phyloP scores from a whole-genome alignment of 345 rosid genomes.

The Sisymbrium irio region DNA sequence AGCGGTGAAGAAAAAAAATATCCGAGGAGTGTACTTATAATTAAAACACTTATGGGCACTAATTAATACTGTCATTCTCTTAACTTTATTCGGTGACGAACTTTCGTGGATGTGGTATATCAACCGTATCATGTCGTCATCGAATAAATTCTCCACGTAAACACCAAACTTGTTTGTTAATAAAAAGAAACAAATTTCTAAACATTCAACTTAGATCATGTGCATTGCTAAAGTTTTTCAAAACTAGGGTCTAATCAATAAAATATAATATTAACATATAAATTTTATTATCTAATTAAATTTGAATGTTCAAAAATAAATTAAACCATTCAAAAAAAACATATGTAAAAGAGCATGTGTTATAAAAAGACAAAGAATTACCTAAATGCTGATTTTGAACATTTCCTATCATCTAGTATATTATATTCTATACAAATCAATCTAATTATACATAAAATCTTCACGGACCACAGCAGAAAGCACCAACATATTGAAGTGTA shows the following conservation, averaged over 20 bases:
- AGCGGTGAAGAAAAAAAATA: conserved; percentile 2
- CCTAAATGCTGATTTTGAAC: neutral
- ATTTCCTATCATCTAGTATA: no score
- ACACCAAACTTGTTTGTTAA: neutral
- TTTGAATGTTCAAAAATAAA: no score
- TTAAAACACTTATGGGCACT: neutral
- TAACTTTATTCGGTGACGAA: neutral
- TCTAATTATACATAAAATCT: neutral
- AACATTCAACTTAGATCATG: no score
- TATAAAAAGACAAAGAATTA: no score
- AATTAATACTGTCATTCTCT: neutral
- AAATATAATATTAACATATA: no score
- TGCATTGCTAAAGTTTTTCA: no score
- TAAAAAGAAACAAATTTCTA: neutral
- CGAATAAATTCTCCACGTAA: neutral
- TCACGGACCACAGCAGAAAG: neutral
- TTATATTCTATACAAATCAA: neutral
- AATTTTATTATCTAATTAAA: no score
- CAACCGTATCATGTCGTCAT: no score
- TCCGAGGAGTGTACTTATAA: neutral
- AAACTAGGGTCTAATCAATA: no score
- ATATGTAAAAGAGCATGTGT: no score
- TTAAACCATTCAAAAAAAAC: no score
- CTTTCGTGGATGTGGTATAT: neutral
- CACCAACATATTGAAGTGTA: no score